A percentile compares a stretch with the other conserved stretches of the same genome.
phyloP scores from a whole-genome alignment of 768 basidiomycete genomes.

The Mrakia blollopis region DNA sequence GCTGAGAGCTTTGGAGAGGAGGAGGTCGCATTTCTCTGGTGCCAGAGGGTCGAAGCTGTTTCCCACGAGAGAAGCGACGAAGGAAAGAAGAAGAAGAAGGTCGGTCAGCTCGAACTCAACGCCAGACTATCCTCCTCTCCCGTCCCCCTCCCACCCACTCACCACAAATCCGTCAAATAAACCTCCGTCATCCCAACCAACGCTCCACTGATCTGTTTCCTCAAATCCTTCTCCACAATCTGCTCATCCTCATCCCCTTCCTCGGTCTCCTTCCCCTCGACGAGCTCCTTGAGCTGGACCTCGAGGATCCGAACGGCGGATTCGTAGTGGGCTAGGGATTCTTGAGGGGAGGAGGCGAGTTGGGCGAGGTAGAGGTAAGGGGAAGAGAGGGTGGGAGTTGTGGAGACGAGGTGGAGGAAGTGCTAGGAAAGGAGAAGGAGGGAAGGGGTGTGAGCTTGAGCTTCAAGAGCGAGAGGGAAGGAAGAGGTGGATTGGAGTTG shows the following conservation, averaged over 20 bases:
- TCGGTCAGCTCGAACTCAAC: neutral
- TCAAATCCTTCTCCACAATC: constrained; percentile 22
- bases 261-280: neutral
- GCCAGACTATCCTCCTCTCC: neutral
- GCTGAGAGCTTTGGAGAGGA: constrained; percentile 22
- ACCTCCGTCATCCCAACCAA: constrained; percentile 33
- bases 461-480: neutral
- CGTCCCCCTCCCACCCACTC: neutral
- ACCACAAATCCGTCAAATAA: constrained; percentile 34
- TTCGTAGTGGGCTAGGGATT: constrained; percentile 29
- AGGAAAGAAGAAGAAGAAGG: neutral
- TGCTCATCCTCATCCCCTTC: constrained; percentile 22
- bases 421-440: neutral
- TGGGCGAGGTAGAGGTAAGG: constrained; percentile 33
- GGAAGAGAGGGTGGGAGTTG: neutral
- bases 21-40: constrained; percentile 22
- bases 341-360: constrained; percentile 22
- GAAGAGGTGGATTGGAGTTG: neutral
- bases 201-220: constrained; percentile 25
- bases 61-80: neutral
- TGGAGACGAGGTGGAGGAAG: constrained; percentile 21
- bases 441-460: neutral
- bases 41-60: constrained; percentile 29
- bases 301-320: constrained; percentile 25
- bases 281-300: constrained; percentile 19